phyloP scores from a whole-genome alignment of 768 basidiomycete species.

The Austroboletus festivus region DNA sequence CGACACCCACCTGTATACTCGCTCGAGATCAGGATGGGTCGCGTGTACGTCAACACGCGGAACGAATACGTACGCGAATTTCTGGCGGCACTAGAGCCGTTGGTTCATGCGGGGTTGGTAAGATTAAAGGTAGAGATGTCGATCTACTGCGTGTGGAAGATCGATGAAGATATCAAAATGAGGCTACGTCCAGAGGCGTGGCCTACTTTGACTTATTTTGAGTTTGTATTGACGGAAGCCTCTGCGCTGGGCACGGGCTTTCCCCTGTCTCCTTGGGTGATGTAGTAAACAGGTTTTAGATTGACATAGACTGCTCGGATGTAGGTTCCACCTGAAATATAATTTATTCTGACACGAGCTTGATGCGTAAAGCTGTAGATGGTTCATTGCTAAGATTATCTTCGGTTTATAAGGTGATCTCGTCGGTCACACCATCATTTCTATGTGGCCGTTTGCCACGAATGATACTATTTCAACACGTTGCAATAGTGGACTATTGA shows the following conservation, averaged over 20 bases:
- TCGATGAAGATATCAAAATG: conserved; percentile 6
- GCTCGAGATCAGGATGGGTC: conserved; percentile 8
- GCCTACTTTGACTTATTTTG: conserved; percentile 9
- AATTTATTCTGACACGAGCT: too few species aligned
- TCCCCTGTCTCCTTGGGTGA: background rate
- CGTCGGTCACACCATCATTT: too few species aligned
- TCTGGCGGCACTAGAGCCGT: conserved; percentile 2
- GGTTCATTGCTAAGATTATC: too few species aligned
- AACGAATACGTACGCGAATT: conserved; percentile 7
- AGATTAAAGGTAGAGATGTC: conserved; percentile 8
- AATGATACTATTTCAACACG: too few species aligned
- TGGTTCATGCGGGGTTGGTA: conserved; percentile 3
- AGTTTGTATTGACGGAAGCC: conserved; percentile 11
- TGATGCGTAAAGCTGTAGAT: too few species aligned
- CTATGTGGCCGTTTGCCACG: too few species aligned
- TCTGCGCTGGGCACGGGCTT: background rate
- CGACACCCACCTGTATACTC: conserved; percentile 1
- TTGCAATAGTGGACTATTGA: too few species aligned
- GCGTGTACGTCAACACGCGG: background rate
- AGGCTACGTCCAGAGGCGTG: conserved; percentile 8
- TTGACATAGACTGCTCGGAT: too few species aligned
- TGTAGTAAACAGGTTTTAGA: background rate
- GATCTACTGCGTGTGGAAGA: conserved; percentile 5
- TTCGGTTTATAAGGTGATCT: too few species aligned
- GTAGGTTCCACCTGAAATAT: too few species aligned